These are phyloP conservation scores for carrot (Daucus carota) DNA, from an alignment of 129 eudicot genomes.

Conservation along the genomic window DH1_v3.0 NC_030381.2:39152501-39153000, in stretches of 20 bases:
- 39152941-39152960: background rate
- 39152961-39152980: background rate
- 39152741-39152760: slow-evolving; percentile 76
- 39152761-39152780: slow-evolving; percentile 52
- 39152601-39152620: background rate
- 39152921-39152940: background rate
- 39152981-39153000: background rate
- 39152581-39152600: background rate
- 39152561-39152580: background rate
- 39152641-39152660: background rate
- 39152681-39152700: slow-evolving; percentile 97
- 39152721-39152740: slow-evolving; percentile 71
- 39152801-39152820: background rate
- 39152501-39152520: background rate
- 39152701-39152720: slow-evolving; percentile 76
- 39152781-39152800: background rate
- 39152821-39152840: background rate
- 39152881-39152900: background rate
- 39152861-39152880: background rate
- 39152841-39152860: background rate
- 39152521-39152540: background rate
- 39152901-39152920: background rate
- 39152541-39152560: background rate
- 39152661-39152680: slow-evolving; percentile 43
- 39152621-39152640: background rate